Evolutionary conservation across 2,329 filamentous ascomycete genomes (phyloP), one percentile per base, ranked within the genome.

Genomic region (Pestalotiopsis sp.): DNA sequence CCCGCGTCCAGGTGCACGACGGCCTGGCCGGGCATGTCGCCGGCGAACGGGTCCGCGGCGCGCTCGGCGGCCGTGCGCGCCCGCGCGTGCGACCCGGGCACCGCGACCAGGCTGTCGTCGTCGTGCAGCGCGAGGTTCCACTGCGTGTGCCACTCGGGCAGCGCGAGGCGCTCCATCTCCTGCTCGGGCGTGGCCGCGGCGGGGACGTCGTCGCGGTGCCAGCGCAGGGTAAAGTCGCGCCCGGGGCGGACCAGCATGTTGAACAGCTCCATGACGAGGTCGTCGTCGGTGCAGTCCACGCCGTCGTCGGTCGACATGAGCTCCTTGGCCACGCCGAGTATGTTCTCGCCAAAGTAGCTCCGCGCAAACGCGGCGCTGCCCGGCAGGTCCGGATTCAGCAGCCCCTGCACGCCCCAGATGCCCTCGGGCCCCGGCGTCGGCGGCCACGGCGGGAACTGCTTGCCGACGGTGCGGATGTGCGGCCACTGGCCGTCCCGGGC

Each of bases 351-450:
- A 77, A 97, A 97, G 81, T 97, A 97, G 67, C 87, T 83, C 64
- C 82, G 77, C 4, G 89, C 86, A 79, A 94, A 97, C 3, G 84
- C 77, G 2, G 83, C 78, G 68, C 87, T 84, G 66, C 87, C 85
- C 0, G 89, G 86, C 72, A 95, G 87, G 1, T 85, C 82, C 0
- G 93, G 93, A 78, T 94, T 91, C 74, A 97, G 84, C 4, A 97
- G 85, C 78, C 94, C 92, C 83, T 97, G 94, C 2, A 97, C 91
- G 70, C 93, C 94, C 94, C 94, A 97, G 78, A 97, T 97, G 22
- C 93, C 93, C 64, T 84, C 81, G 0, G 83, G 78, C 1, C 81
- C 79, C 0, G 83, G 81, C 1, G 84, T 81, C 63, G 83, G 83
- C 4, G 86, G 83, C 94, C 94, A 97, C 0, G 94, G 94, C 0